phyloP scores from a whole-genome alignment of 352 stramenopile species.

The Sclerospora graminicola region DNA sequence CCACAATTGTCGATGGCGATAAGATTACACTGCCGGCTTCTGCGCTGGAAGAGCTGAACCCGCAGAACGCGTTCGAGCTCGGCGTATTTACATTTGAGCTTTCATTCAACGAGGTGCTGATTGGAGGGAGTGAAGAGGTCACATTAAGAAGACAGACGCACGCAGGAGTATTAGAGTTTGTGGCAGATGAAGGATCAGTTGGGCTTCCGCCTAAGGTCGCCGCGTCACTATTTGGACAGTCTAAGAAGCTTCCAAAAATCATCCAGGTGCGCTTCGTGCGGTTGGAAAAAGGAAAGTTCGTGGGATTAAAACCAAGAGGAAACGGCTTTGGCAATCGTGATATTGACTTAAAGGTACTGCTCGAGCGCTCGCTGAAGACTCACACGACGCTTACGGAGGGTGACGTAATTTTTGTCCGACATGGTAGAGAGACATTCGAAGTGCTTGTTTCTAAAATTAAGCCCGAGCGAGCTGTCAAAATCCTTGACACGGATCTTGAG shows the following conservation, averaged over 20 bases:
- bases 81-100: slow-evolving; percentile 81
- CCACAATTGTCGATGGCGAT: slow-evolving; percentile 47
- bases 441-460: slow-evolving; percentile 49
- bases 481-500: slow-evolving; percentile 77
- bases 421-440: slow-evolving; percentile 73
- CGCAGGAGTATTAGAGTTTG: slow-evolving; percentile 71
- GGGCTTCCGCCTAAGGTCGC: slow-evolving; percentile 72
- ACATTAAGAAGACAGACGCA: slow-evolving; percentile 31
- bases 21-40: slow-evolving; percentile 71
- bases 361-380: slow-evolving; percentile 57
- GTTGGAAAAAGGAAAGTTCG: slow-evolving; percentile 60
- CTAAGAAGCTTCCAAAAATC: slow-evolving; percentile 13
- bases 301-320: slow-evolving; percentile 51
- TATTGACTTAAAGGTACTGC: slow-evolving; percentile 75
- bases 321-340: slow-evolving; percentile 62
- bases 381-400: slow-evolving; percentile 71
- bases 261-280: slow-evolving; percentile 64
- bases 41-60: slow-evolving; percentile 65
- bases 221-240: slow-evolving; percentile 39
- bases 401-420: slow-evolving; percentile 66
- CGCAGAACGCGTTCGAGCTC: slow-evolving; percentile 61
- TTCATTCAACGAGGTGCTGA: slow-evolving; percentile 12
- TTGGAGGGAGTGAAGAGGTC: background rate
- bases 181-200: slow-evolving; percentile 63
- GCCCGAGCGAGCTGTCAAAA: slow-evolving; percentile 46